A percentile compares a stretch with the other conserved stretches of the same genome.
These are phyloP conservation scores for Lotus japonicus DNA, from an alignment of 306 rosid genomes.

Conservation along the genomic window DNA sequence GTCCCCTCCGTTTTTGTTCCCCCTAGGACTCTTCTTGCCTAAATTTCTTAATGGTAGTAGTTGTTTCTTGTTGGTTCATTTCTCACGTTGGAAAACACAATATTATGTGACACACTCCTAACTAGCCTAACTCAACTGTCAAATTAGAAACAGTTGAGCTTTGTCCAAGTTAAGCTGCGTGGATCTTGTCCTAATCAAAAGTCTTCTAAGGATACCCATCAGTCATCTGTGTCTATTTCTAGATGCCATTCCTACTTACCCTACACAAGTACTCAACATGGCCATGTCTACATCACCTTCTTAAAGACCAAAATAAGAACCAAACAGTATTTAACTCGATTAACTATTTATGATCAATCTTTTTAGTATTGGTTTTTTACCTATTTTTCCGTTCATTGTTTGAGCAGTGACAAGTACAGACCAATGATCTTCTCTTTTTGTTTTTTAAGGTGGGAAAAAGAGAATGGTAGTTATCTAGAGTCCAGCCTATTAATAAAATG, in stretches of 20 bases:
- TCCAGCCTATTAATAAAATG: too few species aligned
- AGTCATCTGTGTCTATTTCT: neutral
- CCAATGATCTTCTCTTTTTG: neutral
- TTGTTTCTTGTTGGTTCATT: neutral
- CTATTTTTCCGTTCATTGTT: neutral
- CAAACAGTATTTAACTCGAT: neutral
- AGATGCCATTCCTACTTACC: neutral
- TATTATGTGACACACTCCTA: constrained; percentile 12
- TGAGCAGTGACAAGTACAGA: neutral
- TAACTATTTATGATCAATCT: neutral
- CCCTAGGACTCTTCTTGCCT: neutral
- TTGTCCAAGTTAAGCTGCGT: neutral
- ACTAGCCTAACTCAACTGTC: constrained; percentile 9
- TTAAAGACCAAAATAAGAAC: neutral
- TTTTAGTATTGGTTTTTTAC: neutral
- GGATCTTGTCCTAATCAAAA: neutral
- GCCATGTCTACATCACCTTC: neutral
- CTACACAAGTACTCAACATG: neutral
- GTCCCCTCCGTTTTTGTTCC: too few species aligned
- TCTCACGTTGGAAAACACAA: neutral
- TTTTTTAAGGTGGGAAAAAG: neutral
- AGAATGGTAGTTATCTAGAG: too few species aligned
- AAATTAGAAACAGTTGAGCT: neutral
- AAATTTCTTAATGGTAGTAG: neutral
- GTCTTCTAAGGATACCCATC: neutral